These are phyloP conservation scores for Simplicillium sp. DNA, from an alignment of 2,329 filamentous ascomycete species.

Conservation along the genomic window DNA sequence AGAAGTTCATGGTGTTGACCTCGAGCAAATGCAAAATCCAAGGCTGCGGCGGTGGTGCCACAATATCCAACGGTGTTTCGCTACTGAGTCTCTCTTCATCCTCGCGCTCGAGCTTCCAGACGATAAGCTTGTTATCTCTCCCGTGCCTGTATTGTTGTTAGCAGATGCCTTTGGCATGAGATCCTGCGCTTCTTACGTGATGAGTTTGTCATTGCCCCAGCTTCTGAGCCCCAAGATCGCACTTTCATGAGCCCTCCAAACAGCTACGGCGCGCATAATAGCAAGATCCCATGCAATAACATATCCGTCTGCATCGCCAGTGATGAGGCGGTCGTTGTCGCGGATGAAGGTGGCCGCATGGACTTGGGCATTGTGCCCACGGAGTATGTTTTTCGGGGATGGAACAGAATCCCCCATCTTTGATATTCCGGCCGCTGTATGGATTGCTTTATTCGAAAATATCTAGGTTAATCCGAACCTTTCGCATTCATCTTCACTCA, in stretches of 20 bases:
- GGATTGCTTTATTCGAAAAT: too few relatives aligned
- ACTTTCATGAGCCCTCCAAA: slow-evolving; percentile 78
- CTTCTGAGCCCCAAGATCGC: slow-evolving; percentile 65
- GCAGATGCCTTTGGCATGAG: background rate
- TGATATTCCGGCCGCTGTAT: background rate
- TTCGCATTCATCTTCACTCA: too few relatives aligned
- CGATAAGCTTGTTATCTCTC: slow-evolving; percentile 74
- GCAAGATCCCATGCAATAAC: slow-evolving; percentile 77
- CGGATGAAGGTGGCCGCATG: slow-evolving; percentile 68
- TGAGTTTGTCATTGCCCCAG: slow-evolving; percentile 64
- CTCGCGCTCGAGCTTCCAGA: slow-evolving; percentile 63
- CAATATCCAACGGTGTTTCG: slow-evolving; percentile 59
- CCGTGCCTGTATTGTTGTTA: slow-evolving; percentile 56
- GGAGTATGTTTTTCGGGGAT: slow-evolving; percentile 55
- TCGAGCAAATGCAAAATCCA: slow-evolving; percentile 79
- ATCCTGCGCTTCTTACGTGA: slow-evolving; percentile 56
- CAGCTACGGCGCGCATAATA: slow-evolving; percentile 69
- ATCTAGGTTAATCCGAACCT: too few relatives aligned
- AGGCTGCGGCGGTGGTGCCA: slow-evolving; percentile 48
- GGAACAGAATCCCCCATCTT: slow-evolving; percentile 20
- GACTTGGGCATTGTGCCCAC: slow-evolving; percentile 75
- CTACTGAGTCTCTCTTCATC: slow-evolving; percentile 59
- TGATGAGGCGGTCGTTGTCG: slow-evolving; percentile 66
- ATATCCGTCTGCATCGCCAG: slow-evolving; percentile 86
- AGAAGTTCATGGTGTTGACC: slow-evolving; percentile 95